Base-by-base conservation (phyloP, 345 rosid species). In the Dimocarpus longan region DNA sequence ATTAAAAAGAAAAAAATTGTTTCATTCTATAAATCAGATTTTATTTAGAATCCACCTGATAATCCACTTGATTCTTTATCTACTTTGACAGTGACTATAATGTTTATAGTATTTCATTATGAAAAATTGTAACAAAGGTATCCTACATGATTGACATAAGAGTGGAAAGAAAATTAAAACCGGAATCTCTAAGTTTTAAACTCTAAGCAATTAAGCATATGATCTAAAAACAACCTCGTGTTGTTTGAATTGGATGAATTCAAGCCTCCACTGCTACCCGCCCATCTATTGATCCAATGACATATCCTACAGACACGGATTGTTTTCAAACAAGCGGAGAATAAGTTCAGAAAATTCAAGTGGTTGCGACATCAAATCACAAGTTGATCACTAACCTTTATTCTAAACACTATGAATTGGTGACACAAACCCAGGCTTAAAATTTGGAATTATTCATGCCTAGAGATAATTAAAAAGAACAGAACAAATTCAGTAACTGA, bases 231-330 rank as follows among this genome's bases (percentile, higher is more conserved):
- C 84, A 74, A 95, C 99, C 90, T 84, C 18, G 44, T 76, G 73
- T 83, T 83, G 19, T 75, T 82, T 37, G 90, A 85, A 87, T 75
- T 70, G 10, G 91, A 76, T 71, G 86, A 66, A 76, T 82, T 18
- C 9, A 87, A 85, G 80, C 83, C 68, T 91, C 93, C 78, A 93
- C 78, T 8, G 91, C 91, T 46, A 93, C 95, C 56, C 86, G 88
- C 48, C 98, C 98, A 81, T 93, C 99, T 66, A 92, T 85, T 70
- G 93, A 93, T 73, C 99, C 99, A 86, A 84, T 90, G 32, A 95
- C 95, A 88, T 88, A 92, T 74, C 97, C 99, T 95, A 87, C 82
- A 54, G 32, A 42, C 67, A 83, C 28, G 63, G 54, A 76, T 21
- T 54, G 39, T 68, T 52, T 50, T 75, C 28, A 75, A 64, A 21